These are phyloP conservation scores for Ustilago hordei DNA, from an alignment of 1,284 basidiomycete genomes.

Conservation along the genomic window DNA sequence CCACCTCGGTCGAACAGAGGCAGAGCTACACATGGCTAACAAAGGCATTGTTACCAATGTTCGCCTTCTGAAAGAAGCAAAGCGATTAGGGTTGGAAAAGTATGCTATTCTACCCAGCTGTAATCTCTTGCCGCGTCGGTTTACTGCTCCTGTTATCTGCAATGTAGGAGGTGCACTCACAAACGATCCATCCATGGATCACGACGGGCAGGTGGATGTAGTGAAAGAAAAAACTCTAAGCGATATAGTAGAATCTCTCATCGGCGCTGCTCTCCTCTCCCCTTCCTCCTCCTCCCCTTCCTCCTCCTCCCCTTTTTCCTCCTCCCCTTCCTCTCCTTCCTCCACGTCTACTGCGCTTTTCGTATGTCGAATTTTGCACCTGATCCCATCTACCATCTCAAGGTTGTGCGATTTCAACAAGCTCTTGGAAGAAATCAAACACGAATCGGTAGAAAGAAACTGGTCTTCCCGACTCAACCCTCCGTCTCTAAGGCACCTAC, in stretches of 20 bases:
- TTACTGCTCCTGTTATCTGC: conserved; percentile 8
- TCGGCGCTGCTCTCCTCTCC: conserved; percentile 38
- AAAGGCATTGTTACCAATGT: conserved; percentile 52
- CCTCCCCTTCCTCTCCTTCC: conserved; percentile 2
- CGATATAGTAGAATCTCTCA: conserved; percentile 52
- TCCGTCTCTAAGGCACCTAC: conserved; percentile 24
- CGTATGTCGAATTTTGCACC: conserved; percentile 17
- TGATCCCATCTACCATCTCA: conserved; percentile 23
- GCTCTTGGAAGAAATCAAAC: conserved; percentile 17
- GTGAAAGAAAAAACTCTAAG: conserved; percentile 43
- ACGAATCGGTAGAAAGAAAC: conserved; percentile 18
- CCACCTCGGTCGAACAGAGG: conserved; percentile 27
- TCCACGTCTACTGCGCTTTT: conserved; percentile 10
- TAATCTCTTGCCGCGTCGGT: background rate
- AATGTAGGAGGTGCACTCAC: conserved; percentile 4
- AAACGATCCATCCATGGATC: too few species aligned
- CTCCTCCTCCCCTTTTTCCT: conserved; percentile 1
- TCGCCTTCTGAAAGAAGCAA: conserved; percentile 34
- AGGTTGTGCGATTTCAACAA: conserved; percentile 23
- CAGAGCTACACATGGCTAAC: conserved; percentile 47
- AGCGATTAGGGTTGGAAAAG: conserved; percentile 21
- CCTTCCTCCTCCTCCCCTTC: conserved; percentile 4
- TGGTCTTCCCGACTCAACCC: conserved; percentile 22
- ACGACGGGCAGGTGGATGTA: background rate
- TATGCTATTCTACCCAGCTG: conserved; percentile 23